Conservation (phyloP, 805 yeast genomes). For the Lachancea sp. region DNA sequence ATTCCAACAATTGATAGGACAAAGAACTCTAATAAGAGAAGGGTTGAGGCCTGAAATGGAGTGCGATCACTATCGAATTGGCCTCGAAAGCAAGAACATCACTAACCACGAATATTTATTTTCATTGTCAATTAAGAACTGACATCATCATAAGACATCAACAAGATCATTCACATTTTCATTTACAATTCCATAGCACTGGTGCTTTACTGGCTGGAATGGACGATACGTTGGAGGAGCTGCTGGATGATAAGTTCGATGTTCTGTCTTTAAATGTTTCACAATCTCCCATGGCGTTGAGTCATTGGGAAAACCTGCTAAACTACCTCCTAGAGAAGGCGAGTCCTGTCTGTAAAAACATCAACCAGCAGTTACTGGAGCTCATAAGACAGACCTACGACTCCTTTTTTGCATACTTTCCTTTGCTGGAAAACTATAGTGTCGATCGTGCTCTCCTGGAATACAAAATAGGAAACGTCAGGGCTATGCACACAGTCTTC, state of each 20-base stretch:
- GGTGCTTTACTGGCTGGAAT: neutral
- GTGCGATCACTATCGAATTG: too few relatives aligned
- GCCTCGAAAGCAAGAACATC: too few relatives aligned
- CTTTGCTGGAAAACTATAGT: constrained; percentile 30
- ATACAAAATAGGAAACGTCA: constrained; percentile 27
- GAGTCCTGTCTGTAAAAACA: constrained; percentile 24
- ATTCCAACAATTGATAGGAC: too few relatives aligned
- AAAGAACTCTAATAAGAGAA: too few relatives aligned
- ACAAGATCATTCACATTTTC: neutral
- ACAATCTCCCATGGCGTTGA: constrained; percentile 22
- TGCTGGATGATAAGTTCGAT: constrained; percentile 21
- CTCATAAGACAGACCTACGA: constrained; percentile 23
- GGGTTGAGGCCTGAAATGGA: too few relatives aligned
- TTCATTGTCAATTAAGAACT: neutral
- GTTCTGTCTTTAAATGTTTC: constrained; percentile 21
- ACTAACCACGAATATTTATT: too few relatives aligned
- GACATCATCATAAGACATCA: neutral
- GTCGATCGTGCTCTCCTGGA: constrained; percentile 32
- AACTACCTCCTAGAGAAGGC: constrained; percentile 21
- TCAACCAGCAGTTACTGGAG: constrained; percentile 16
- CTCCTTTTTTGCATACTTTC: constrained; percentile 28
- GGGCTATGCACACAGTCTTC: constrained; percentile 23
- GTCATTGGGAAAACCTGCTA: constrained; percentile 29
- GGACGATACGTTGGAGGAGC: constrained; percentile 5
- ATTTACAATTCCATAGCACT: too few relatives aligned